Evolutionary conservation across 2,329 filamentous ascomycete species (phyloP), one percentile per base, ranked within the genome.

Genomic region (Cytospora piceae): DNA sequence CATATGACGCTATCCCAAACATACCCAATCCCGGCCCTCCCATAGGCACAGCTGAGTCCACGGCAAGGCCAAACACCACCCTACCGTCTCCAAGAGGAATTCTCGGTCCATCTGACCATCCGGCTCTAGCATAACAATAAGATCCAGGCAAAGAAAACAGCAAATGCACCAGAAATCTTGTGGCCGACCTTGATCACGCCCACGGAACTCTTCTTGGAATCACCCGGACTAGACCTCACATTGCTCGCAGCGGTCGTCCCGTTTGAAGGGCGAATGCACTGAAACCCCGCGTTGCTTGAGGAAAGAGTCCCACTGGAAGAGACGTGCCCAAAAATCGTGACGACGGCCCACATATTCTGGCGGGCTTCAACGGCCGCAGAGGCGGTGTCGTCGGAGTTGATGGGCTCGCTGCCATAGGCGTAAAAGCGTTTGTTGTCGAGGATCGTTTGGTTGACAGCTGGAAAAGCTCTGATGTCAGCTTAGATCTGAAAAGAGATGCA

Each of bases 401-500:
- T 51, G 3, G 57, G 57, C 31, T 17, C 15, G 31, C 57, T 65
- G 14, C 57, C 63, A n/a, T 51, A 61, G 8, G 63, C 63, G 58
- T 61, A 65, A 34, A 65, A 65, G 9, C 57, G 63, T n/a, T 65
- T 65, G 46, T 54, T 39, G 52, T 61, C 63, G 20, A 65, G 63
- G 4, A 61, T 24, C 3, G 57, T 61, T 32, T 61, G 58, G 22
- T 56, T 65, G 63, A 65, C 57, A 7, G 29, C 63, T 65, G 31
- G 11, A 22, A 12, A 39, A 54, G 17, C 3, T 11, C 27, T 17
- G 8, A 11, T 20, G 22, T 61, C 31, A 61, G 51, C 20, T 8
- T 54, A 4, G 32, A 14, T 15, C n/a, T 12, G 15, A 42, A n/a
- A 22, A 1, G 24, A 4, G 17, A 32, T 11, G 31, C n/a, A 5